These are phyloP conservation scores for Hirschfeldia incana DNA, from an alignment of 345 rosid species.

Conservation along the genomic window DNA sequence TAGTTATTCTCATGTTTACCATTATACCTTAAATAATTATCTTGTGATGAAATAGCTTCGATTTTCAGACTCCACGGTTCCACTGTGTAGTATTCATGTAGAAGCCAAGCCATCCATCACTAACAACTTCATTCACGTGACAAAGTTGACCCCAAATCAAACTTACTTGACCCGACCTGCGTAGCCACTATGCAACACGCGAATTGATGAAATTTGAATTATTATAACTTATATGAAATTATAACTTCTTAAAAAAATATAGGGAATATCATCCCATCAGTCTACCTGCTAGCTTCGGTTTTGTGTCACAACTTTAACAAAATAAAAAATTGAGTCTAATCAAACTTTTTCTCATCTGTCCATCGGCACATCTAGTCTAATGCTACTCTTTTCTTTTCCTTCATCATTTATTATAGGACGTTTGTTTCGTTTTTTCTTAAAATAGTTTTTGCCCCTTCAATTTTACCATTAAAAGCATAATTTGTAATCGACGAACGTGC, in stretches of 20 bases:
- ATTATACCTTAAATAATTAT: too few relatives aligned
- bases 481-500: constrained; percentile 13
- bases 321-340: constrained; percentile 22
- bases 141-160: constrained; percentile 12
- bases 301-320: constrained; percentile 26
- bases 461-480: constrained; percentile 2
- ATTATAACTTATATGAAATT: neutral
- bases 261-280: constrained; percentile 24
- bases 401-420: constrained; percentile 26
- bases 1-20: too few relatives aligned
- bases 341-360: constrained; percentile 41
- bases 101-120: neutral
- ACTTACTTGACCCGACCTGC: constrained; percentile 25
- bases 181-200: constrained; percentile 24
- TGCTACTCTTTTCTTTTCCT: constrained; percentile 25
- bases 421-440: neutral
- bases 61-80: neutral
- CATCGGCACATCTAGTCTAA: constrained; percentile 44
- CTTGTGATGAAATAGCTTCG: neutral
- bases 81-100: neutral
- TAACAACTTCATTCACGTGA: constrained; percentile 29
- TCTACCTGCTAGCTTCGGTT: constrained; percentile 24
- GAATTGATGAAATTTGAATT: neutral
- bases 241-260: neutral
- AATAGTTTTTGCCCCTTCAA: neutral